phyloP scores from a whole-genome alignment of 305 asterid genomes.

The Fraxinus velutina region DNA sequence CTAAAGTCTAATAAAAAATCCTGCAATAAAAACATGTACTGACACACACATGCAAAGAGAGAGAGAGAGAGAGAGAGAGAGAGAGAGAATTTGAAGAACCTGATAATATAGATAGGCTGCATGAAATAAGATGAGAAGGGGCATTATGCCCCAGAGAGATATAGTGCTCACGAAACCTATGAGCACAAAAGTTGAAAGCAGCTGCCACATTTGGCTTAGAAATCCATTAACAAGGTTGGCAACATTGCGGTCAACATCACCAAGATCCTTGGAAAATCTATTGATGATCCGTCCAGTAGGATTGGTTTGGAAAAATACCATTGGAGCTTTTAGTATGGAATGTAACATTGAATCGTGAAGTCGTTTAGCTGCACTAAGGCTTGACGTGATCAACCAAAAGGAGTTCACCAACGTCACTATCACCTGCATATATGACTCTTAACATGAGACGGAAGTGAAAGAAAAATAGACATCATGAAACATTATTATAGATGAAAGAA shows the following conservation, averaged over 20 bases:
- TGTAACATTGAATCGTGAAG: conserved; percentile 74
- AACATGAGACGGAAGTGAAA: neutral
- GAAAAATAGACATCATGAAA: neutral
- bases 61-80: conserved; percentile 15
- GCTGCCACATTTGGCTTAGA: conserved; percentile 72
- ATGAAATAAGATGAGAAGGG: conserved; percentile 74
- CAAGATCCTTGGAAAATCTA: conserved; percentile 75
- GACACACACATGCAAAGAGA: conserved; percentile 11
- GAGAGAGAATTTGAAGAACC: conserved; percentile 40
- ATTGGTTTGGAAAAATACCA: conserved; percentile 85
- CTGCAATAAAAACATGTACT: neutral
- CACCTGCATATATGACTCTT: conserved; percentile 46
- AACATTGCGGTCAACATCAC: conserved; percentile 80
- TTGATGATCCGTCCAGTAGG: conserved; percentile 79
- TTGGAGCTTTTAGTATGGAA: conserved; percentile 75
- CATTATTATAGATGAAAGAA: conserved; percentile 2
- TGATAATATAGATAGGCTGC: conserved; percentile 78
- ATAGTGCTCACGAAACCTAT: conserved; percentile 73
- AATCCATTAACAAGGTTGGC: conserved; percentile 49
- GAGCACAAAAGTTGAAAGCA: conserved; percentile 72
- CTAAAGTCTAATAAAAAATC: neutral
- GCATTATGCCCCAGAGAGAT: conserved; percentile 87
- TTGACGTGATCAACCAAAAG: conserved; percentile 72
- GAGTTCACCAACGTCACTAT: conserved; percentile 74
- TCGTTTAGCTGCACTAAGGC: conserved; percentile 69